A percentile compares a stretch with the other conserved stretches of the same genome.
phyloP scores from a whole-genome alignment of 352 stramenopile species.

The Phytophthora quininea region DNA sequence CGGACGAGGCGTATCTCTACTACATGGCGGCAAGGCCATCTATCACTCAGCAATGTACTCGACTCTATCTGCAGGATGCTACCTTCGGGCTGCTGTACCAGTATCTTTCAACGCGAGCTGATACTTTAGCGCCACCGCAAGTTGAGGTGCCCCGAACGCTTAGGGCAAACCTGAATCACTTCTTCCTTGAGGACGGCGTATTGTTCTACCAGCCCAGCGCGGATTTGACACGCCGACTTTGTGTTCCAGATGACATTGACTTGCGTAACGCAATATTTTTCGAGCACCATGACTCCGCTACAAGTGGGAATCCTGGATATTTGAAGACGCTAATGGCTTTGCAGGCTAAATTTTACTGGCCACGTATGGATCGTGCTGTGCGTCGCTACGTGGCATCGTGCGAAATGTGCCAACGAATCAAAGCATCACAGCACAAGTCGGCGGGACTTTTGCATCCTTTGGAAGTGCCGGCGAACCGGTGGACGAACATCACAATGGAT shows the following conservation, averaged over 20 bases:
- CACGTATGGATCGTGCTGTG: neutral
- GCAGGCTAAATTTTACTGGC: neutral
- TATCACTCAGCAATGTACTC: neutral
- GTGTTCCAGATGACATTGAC: neutral
- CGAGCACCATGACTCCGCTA: neutral
- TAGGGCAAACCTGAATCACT: neutral
- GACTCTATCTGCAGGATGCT: neutral
- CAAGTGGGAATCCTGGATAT: neutral
- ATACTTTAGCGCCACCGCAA: neutral
- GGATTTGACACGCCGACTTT: neutral
- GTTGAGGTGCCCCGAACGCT: neutral
- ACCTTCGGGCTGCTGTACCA: neutral
- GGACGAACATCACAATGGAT: constrained; percentile 1
- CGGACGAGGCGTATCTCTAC: neutral
- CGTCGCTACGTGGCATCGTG: neutral
- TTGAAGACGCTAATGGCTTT: neutral
- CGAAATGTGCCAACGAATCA: constrained; percentile 4
- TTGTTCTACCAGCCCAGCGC: neutral
- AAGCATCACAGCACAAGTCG: neutral
- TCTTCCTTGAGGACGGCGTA: neutral
- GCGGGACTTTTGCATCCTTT: constrained; percentile 4
- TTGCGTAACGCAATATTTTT: neutral
- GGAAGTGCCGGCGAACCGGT: neutral
- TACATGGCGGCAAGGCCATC: neutral
- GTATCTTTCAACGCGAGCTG: neutral